These are phyloP conservation scores for Mucor irregularis DNA, from an alignment of 371 early-diverging fungal genomes.

Conservation along the genomic window DNA sequence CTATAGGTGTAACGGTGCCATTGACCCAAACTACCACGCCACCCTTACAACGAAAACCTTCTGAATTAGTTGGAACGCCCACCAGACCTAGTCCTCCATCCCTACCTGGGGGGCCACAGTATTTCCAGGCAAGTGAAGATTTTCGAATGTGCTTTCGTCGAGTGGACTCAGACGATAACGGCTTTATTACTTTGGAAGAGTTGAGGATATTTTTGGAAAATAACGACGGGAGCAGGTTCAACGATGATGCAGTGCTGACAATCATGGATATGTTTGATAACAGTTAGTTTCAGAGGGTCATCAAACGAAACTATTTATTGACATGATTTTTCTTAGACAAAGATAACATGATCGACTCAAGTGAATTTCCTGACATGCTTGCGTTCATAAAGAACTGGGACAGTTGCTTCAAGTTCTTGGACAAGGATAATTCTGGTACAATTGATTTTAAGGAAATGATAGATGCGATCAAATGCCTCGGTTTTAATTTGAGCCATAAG, in stretches of 20 bases:
- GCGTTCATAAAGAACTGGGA: slow-evolving; percentile 13
- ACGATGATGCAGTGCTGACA: slow-evolving; percentile 4
- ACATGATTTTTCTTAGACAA: slow-evolving; percentile 1
- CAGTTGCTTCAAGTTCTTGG: slow-evolving; percentile 4
- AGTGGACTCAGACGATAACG: slow-evolving; percentile 3
- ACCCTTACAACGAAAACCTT: not conserved
- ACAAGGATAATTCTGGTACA: slow-evolving; percentile 8
- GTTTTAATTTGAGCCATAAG: not conserved
- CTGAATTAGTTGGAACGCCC: not conserved
- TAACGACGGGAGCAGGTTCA: slow-evolving; percentile 2
- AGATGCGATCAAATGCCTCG: slow-evolving; percentile 2
- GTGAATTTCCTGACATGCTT: slow-evolving; percentile 12
- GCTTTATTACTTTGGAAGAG: slow-evolving; percentile 9
- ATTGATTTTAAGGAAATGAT: slow-evolving; percentile 16
- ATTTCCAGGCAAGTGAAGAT: slow-evolving; percentile 1
- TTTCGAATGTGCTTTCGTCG: slow-evolving; percentile 2
- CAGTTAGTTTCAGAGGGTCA: not conserved
- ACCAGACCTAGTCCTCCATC: slow-evolving; percentile 6
- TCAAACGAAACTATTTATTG: not conserved
- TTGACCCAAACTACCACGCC: too few relatives aligned
- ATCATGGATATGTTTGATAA: slow-evolving; percentile 13
- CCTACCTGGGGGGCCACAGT: slow-evolving; percentile 1
- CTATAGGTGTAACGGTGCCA: too few relatives aligned
- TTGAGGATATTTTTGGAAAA: slow-evolving; percentile 4
- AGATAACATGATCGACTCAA: slow-evolving; percentile 4